Conservation (phyloP, 148 eudicot genomes). For the Hydrangea macrophylla region DNA sequence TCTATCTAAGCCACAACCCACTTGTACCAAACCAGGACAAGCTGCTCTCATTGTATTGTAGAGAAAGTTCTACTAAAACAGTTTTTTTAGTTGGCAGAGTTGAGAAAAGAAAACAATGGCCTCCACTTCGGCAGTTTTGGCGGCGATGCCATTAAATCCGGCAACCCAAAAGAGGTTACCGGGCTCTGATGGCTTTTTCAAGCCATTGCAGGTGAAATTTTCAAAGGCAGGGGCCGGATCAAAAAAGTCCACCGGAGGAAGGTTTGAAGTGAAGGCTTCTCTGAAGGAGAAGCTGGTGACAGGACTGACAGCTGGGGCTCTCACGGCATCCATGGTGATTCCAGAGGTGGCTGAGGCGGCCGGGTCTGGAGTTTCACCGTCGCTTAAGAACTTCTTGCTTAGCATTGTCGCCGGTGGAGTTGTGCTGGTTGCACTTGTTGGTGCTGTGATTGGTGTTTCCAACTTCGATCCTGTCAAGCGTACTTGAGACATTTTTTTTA, state of each 20-base stretch:
- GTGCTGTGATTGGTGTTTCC: slow-evolving; percentile 41
- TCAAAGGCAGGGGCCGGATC: slow-evolving; percentile 18
- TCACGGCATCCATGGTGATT: slow-evolving; percentile 41
- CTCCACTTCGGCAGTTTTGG: slow-evolving; percentile 34
- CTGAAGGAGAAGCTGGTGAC: slow-evolving; percentile 41
- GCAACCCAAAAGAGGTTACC: slow-evolving; percentile 28
- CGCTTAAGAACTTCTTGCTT: slow-evolving; percentile 58
- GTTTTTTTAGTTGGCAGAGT: background rate
- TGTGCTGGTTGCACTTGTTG: slow-evolving; percentile 31
- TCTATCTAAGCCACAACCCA: background rate
- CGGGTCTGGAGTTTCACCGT: slow-evolving; percentile 31
- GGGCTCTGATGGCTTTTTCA: slow-evolving; percentile 24
- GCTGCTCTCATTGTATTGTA: slow-evolving; percentile 6
- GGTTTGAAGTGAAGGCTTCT: slow-evolving; percentile 32
- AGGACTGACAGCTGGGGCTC: slow-evolving; percentile 37
- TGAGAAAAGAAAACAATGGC: slow-evolving; percentile 25
- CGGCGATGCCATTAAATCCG: slow-evolving; percentile 28
- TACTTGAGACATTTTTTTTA: slow-evolving; percentile 28
- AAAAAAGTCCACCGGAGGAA: slow-evolving; percentile 8
- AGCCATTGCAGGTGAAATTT: slow-evolving; percentile 28
- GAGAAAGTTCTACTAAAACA: background rate
- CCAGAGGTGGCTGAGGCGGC: slow-evolving; percentile 60
- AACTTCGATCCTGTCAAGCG: slow-evolving; percentile 58
- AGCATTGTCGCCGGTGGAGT: slow-evolving; percentile 47
- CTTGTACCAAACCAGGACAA: slow-evolving; percentile 9